Evolutionary conservation across 352 stramenopile genomes (phyloP), one percentile per base, ranked within the genome.

Genomic region (Pythium vanterpoolii): DNA sequence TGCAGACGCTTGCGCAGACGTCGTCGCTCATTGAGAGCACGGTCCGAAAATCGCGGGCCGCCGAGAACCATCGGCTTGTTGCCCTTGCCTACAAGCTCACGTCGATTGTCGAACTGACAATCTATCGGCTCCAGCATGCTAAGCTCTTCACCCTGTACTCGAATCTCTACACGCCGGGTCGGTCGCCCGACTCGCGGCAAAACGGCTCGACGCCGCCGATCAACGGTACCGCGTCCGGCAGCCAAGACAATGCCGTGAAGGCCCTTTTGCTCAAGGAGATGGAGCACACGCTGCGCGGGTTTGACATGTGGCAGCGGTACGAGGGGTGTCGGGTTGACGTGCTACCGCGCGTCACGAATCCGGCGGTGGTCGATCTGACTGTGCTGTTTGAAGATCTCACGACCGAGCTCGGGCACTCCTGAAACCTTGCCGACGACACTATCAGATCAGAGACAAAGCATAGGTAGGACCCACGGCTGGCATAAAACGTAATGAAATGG

Each of bases 261-360:
- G 66, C 79, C 43, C 79, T 81, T 27, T 56, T 95, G 49, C 64
- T 95, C 24, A 93, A 92, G 60, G 83, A 93, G 56, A 90, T 93
- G 83, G 86, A 93, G 58, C 80, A 89, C 43, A 87, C 83, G 28
- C 66, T 95, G 59, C 86, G 83, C 23, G 86, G 86, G 8, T 95
- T 93, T 39, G 86, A 95, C 55, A 91, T 93, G 79, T 95, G 86
- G 86, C 76, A 78, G 46, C 83, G 79, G 39, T 95, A 90, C 56
- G 86, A 95, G 62, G 53, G 72, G 16, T 89, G 74, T 59, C 79
- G 78, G 14, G 68, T 89, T 38, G 71, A 67, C 19, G 86, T 95
- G 56, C 60, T 95, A 5, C 83, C 86, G n/a, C 71, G 75, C 11
- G 78, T 93, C 48, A 79, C 72, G 63, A 90, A 93, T 49, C 86